Percentiles rank a stretch among this genome's conserved stretches.
Conservation (phyloP, 2,329 filamentous ascomycete genomes). For the Xylariaceae sp. region DNA sequence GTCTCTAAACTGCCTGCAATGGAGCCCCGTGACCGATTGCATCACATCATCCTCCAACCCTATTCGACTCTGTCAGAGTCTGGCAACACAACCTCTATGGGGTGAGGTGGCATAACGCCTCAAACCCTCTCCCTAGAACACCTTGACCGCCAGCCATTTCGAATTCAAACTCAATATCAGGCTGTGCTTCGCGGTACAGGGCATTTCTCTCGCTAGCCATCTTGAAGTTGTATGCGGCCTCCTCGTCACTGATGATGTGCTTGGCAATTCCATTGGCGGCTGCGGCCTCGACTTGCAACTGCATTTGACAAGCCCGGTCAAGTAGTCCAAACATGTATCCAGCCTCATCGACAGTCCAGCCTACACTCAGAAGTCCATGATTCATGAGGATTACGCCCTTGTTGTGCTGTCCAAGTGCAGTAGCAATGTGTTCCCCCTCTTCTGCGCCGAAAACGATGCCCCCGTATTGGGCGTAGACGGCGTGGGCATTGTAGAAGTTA, state of each 20-base stretch:
- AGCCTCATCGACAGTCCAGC: constrained; percentile 70
- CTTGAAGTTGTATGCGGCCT: constrained; percentile 40
- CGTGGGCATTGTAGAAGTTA: constrained; percentile 63
- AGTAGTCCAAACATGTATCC: constrained; percentile 64
- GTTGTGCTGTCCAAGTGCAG: constrained; percentile 55
- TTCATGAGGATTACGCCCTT: constrained; percentile 60
- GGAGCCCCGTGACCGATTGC: no score
- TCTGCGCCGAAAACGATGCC: constrained; percentile 57
- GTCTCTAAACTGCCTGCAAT: no score
- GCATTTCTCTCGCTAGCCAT: constrained; percentile 34
- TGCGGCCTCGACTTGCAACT: constrained; percentile 67
- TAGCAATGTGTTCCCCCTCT: constrained; percentile 64
- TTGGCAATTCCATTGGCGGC: constrained; percentile 43
- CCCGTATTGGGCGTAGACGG: constrained; percentile 58
- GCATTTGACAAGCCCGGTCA: constrained; percentile 66
- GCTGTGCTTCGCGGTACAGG: constrained; percentile 35
- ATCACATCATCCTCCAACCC: background rate
- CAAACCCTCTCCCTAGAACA: constrained; percentile 31
- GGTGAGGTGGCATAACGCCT: constrained; percentile 18
- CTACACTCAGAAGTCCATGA: constrained; percentile 70
- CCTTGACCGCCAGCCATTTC: constrained; percentile 32
- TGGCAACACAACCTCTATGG: constrained; percentile 10
- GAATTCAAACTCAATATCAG: constrained; percentile 33
- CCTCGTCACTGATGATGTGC: constrained; percentile 40
- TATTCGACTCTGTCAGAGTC: no score